Evolutionary conservation across 1,139 yeast species (phyloP).

Genomic region (Diutina sp.): DNA sequence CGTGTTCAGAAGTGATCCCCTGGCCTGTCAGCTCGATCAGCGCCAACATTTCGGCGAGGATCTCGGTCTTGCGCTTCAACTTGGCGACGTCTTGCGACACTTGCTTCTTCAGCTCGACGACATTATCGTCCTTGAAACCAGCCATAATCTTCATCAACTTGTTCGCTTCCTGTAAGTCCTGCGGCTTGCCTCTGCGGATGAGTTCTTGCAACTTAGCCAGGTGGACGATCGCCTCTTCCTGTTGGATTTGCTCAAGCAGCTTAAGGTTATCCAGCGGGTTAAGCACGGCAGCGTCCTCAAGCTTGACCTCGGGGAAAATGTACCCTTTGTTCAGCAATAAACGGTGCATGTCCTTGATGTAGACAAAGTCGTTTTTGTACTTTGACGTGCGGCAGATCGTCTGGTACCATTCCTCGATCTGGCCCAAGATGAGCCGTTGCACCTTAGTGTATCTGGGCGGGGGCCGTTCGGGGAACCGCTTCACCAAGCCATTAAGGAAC

Average conservation of each 20-base stretch:
- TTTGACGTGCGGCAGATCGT: constrained; percentile 85
- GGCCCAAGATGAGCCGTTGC: constrained; percentile 75
- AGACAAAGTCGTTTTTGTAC: constrained; percentile 84
- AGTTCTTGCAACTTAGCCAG: constrained; percentile 92
- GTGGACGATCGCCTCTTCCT: constrained; percentile 87
- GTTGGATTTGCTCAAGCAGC: constrained; percentile 80
- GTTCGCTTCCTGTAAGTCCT: constrained; percentile 91
- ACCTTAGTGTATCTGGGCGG: constrained; percentile 75
- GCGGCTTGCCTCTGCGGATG: constrained; percentile 90
- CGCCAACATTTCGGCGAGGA: constrained; percentile 78
- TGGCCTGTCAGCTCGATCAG: constrained; percentile 37
- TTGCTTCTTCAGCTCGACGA: constrained; percentile 58
- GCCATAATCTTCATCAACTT: constrained; percentile 97
- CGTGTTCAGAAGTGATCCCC: constrained; percentile 40
- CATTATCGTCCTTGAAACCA: constrained; percentile 78
- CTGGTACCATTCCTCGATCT: constrained; percentile 95
- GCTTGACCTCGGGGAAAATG: constrained; percentile 80
- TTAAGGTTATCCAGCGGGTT: constrained; percentile 85
- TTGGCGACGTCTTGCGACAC: constrained; percentile 78
- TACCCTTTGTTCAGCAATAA: constrained; percentile 79
- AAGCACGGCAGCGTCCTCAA: constrained; percentile 86
- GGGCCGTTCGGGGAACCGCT: constrained; percentile 90
- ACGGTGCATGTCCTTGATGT: constrained; percentile 92
- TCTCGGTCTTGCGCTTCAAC: constrained; percentile 77
- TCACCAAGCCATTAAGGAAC: constrained; percentile 83